Evolutionary conservation across 768 basidiomycete genomes (phyloP).

Genomic region (Rhizopogon vesiculosus): DNA sequence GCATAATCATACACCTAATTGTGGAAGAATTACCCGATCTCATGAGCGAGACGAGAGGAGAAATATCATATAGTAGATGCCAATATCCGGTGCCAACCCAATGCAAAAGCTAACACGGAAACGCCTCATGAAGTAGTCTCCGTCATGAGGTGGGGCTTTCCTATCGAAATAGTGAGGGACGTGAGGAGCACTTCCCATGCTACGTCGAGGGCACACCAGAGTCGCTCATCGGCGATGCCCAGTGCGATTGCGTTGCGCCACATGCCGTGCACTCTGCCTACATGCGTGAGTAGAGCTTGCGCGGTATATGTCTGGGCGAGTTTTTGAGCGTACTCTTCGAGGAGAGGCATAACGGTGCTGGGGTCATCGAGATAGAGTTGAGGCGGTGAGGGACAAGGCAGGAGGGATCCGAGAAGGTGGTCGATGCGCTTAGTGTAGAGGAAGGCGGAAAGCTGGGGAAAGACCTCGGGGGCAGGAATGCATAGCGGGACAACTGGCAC

Average conservation of each 20-base stretch:
- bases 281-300: constrained; percentile 30
- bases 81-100: constrained; percentile 5
- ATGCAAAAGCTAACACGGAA: not conserved
- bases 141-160: constrained; percentile 11
- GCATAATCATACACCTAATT: constrained; percentile 23
- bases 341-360: constrained; percentile 4
- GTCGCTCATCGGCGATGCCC: constrained; percentile 42
- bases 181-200: constrained; percentile 45
- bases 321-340: constrained; percentile 13
- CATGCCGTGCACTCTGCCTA: constrained; percentile 36
- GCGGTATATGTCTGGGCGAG: constrained; percentile 12
- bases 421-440: constrained; percentile 64
- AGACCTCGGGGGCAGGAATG: constrained; percentile 68
- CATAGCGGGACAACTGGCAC: constrained; percentile 67
- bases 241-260: constrained; percentile 49
- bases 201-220: constrained; percentile 45
- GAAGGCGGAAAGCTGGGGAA: constrained; percentile 58
- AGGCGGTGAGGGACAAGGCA: constrained; percentile 40
- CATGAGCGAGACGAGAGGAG: constrained; percentile 1
- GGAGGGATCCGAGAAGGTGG: constrained; percentile 54
- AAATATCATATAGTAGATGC: constrained; percentile 6
- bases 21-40: constrained; percentile 1
- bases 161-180: constrained; percentile 31
- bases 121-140: not conserved
- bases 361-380: constrained; percentile 21